These are phyloP conservation scores for Tolypocladium album DNA, from an alignment of 2,329 filamentous ascomycete species.

Conservation along the genomic window DNA sequence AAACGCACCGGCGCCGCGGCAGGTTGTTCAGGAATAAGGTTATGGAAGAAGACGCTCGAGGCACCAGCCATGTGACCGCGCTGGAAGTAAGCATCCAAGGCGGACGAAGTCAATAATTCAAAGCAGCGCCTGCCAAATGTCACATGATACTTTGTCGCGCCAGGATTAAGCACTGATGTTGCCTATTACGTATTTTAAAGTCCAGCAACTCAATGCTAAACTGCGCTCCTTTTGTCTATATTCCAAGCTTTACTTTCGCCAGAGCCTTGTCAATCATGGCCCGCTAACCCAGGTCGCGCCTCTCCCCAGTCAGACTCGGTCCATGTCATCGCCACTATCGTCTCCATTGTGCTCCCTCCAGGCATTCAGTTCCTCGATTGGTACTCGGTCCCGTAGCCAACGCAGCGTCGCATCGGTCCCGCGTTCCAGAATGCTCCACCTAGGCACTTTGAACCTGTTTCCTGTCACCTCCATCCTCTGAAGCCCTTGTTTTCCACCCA, in stretches of 20 bases:
- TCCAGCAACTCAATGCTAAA: neutral
- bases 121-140: too few species aligned
- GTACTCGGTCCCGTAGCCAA: constrained; percentile 71
- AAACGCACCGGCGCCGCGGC: neutral
- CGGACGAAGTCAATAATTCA: too few species aligned
- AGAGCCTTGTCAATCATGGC: neutral
- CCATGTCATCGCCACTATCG: constrained; percentile 15
- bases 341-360: constrained; percentile 39
- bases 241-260: neutral
- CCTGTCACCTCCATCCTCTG: constrained; percentile 67
- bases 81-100: too few species aligned
- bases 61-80: too few species aligned
- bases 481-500: constrained; percentile 51
- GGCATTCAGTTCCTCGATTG: constrained; percentile 46
- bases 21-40: too few species aligned
- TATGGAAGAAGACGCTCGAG: neutral
- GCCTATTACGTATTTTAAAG: neutral
- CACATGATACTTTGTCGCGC: neutral
- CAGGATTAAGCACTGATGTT: neutral
- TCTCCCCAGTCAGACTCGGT: constrained; percentile 1
- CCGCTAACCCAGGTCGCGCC: neutral
- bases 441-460: constrained; percentile 80
- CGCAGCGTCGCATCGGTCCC: constrained; percentile 76
- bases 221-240: neutral
- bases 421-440: constrained; percentile 72